Conservation (phyloP, 177 flowering plant species). For the Vitis hybrid region DNA sequence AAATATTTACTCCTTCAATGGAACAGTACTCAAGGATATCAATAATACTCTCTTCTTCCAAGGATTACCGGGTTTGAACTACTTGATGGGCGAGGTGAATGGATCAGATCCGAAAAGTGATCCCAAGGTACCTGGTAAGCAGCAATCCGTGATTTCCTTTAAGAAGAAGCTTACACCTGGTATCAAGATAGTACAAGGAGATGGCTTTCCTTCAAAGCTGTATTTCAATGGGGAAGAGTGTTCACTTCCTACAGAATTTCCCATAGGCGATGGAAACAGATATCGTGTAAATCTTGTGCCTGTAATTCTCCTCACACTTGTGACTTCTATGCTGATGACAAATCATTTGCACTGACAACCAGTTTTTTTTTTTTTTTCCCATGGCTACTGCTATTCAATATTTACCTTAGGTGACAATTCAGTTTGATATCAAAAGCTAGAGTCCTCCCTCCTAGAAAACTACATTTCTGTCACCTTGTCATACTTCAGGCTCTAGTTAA, state of each 20-base stretch:
- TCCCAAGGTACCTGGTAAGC: constrained; percentile 55
- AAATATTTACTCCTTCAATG: constrained; percentile 56
- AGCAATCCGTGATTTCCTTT: constrained; percentile 63
- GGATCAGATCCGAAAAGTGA: constrained; percentile 29
- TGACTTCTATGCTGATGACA: not conserved
- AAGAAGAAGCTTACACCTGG: constrained; percentile 39
- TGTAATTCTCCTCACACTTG: constrained; percentile 4
- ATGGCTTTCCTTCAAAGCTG: constrained; percentile 53
- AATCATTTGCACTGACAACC: not conserved
- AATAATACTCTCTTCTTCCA: constrained; percentile 53
- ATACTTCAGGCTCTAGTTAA: not conserved
- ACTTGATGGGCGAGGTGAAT: constrained; percentile 41
- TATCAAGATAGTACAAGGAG: constrained; percentile 33
- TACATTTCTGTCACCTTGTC: not conserved
- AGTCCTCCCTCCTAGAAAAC: not conserved
- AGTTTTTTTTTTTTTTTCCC: not conserved
- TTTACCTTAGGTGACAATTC: not conserved
- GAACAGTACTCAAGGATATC: constrained; percentile 19
- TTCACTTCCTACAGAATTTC: constrained; percentile 44
- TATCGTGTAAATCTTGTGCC: not conserved
- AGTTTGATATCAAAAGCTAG: not conserved
- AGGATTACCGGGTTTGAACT: constrained; percentile 42
- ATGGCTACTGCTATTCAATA: not conserved
- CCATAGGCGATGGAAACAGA: constrained; percentile 18
- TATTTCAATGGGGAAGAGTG: constrained; percentile 66